A percentile compares a stretch with the other conserved stretches of the same genome.
Conservation (phyloP, 495 filamentous ascomycete species). For the Saxophila tyrrhenica region DNA sequence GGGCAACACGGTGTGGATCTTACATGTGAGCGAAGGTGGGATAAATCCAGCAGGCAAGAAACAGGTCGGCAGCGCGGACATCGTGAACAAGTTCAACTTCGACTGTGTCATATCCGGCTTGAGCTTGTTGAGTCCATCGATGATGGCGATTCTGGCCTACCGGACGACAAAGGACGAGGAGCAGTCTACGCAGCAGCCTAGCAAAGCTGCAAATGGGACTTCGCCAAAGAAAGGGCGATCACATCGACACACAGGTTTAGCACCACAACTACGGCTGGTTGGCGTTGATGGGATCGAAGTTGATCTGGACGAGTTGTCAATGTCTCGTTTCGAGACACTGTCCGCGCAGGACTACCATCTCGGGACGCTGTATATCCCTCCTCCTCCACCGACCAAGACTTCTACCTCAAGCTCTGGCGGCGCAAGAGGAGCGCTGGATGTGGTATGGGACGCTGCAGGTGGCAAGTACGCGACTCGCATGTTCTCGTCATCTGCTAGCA, state of each 20-base stretch:
- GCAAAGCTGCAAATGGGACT: not conserved
- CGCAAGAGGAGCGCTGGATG: conserved; percentile 7
- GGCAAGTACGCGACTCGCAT: conserved; percentile 65
- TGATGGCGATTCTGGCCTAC: conserved; percentile 84
- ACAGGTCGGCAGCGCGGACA: conserved; percentile 69
- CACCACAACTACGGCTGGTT: conserved; percentile 83
- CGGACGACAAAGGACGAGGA: conserved; percentile 59
- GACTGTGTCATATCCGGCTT: conserved; percentile 94
- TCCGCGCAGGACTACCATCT: conserved; percentile 91
- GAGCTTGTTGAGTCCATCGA: conserved; percentile 85
- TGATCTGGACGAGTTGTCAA: conserved; percentile 64
- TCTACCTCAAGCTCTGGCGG: not conserved
- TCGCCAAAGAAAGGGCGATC: conserved; percentile 39
- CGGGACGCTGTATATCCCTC: conserved; percentile 63
- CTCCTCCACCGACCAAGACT: conserved; percentile 48
- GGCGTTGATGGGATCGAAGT: conserved; percentile 67
- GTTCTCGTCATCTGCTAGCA: conserved; percentile 77
- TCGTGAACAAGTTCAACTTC: conserved; percentile 84
- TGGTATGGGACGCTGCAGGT: conserved; percentile 49
- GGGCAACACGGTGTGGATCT: conserved; percentile 91
- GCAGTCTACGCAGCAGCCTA: conserved; percentile 34
- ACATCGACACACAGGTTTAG: conserved; percentile 51
- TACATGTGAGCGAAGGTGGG: conserved; percentile 77
- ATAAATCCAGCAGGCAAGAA: conserved; percentile 52
- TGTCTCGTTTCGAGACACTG: conserved; percentile 74